These are phyloP conservation scores for Mucuna pruriens DNA, from an alignment of 306 rosid genomes.

Conservation along the genomic window DNA sequence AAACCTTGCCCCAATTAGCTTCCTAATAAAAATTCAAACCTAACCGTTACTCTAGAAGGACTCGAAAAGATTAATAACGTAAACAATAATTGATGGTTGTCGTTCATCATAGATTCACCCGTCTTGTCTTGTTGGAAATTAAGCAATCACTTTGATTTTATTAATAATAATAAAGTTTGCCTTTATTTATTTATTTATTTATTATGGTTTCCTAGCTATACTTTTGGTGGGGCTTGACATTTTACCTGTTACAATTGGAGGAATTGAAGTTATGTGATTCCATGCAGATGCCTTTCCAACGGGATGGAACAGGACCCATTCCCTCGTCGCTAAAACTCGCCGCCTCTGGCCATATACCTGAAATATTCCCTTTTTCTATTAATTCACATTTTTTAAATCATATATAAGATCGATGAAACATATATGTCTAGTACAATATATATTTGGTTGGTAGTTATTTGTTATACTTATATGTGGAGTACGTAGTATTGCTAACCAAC, in stretches of 20 bases:
- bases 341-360: constrained; percentile 88
- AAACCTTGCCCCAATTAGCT: constrained; percentile 87
- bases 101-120: no score
- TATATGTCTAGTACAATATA: neutral
- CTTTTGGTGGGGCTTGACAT: neutral
- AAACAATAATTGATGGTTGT: no score
- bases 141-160: no score
- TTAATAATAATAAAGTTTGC: no score
- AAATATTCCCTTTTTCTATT: neutral
- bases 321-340: constrained; percentile 72
- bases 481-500: constrained; percentile 56
- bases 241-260: constrained; percentile 76
- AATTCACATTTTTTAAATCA: neutral
- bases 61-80: no score
- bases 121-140: no score
- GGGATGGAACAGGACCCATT: constrained; percentile 60
- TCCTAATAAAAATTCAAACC: no score
- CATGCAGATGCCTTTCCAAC: constrained; percentile 89
- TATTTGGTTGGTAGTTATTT: no score
- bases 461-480: no score
- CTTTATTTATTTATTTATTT: no score
- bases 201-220: neutral
- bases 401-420: neutral
- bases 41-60: neutral
- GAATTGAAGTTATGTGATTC: constrained; percentile 57